Conservation (phyloP, 768 basidiomycete genomes). For the Psilocybe azurescens region DNA sequence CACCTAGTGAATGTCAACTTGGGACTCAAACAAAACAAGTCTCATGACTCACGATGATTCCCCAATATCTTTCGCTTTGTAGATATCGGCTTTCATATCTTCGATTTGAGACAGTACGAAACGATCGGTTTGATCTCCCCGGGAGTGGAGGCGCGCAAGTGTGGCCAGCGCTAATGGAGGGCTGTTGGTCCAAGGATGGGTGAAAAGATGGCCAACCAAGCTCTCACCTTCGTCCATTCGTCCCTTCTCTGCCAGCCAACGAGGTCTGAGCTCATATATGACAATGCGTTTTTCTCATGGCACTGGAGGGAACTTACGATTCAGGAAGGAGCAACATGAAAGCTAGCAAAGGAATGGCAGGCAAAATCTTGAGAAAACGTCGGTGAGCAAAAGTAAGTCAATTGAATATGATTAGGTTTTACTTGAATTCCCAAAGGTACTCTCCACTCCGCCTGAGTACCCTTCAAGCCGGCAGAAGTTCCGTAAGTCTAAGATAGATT, state of each 20-base stretch:
- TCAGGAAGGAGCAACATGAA: constrained; percentile 59
- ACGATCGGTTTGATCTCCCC: constrained; percentile 49
- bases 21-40: background rate
- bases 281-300: background rate
- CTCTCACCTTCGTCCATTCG: constrained; percentile 47
- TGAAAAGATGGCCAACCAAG: background rate
- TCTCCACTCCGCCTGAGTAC: constrained; percentile 51
- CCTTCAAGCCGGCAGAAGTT: constrained; percentile 42
- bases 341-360: constrained; percentile 51
- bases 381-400: background rate
- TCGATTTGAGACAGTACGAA: constrained; percentile 54
- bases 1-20: constrained; percentile 28
- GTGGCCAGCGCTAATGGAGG: constrained; percentile 33
- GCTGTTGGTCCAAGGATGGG: background rate
- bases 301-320: constrained; percentile 37
- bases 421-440: constrained; percentile 52
- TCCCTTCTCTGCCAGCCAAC: constrained; percentile 60
- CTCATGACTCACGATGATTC: constrained; percentile 38
- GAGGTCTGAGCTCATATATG: constrained; percentile 33
- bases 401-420: background rate
- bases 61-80: constrained; percentile 39
- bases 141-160: constrained; percentile 58
- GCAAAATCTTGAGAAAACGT: constrained; percentile 35
- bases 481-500: constrained; percentile 39
- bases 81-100: constrained; percentile 46